Evolutionary conservation across 352 stramenopile species (phyloP).

Genomic region (Pythium angustatum): DNA sequence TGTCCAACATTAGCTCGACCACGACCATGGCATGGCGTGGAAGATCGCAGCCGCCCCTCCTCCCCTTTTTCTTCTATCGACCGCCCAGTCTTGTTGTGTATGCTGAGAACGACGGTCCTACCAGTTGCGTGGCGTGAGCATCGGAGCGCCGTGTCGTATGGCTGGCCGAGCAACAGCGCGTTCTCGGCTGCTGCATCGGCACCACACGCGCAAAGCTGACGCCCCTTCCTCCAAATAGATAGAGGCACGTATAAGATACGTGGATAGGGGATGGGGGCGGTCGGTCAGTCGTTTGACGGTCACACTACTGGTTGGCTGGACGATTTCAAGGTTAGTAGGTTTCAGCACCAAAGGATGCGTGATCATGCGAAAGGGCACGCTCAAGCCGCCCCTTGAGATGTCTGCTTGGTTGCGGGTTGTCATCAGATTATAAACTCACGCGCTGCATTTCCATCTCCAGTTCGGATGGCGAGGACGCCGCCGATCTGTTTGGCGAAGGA

Average conservation of each 20-base stretch:
- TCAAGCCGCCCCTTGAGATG: background rate
- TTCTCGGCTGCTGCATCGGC: background rate
- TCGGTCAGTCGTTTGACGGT: too few species aligned
- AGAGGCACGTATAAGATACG: too few species aligned
- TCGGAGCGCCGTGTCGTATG: background rate
- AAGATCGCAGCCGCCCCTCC: slow-evolving; percentile 11
- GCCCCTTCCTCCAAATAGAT: slow-evolving; percentile 2
- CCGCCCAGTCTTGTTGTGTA: too few species aligned
- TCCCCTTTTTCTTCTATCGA: background rate
- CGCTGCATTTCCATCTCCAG: background rate
- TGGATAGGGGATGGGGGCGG: too few species aligned
- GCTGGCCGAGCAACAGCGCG: background rate
- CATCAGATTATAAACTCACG: background rate
- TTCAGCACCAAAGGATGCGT: background rate
- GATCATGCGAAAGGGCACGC: background rate
- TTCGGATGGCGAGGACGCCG: background rate
- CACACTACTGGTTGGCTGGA: too few species aligned
- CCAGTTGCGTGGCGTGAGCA: slow-evolving; percentile 1
- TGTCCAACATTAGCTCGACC: slow-evolving; percentile 5
- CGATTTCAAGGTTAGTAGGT: too few species aligned
- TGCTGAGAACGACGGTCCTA: background rate
- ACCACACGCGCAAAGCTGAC: slow-evolving; percentile 5
- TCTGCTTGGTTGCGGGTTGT: background rate
- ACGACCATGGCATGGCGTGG: background rate
- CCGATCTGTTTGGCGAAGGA: too few species aligned